Evolutionary conservation across 2,329 filamentous ascomycete genomes (phyloP).

Genomic region (Coniochaeta sp.): DNA sequence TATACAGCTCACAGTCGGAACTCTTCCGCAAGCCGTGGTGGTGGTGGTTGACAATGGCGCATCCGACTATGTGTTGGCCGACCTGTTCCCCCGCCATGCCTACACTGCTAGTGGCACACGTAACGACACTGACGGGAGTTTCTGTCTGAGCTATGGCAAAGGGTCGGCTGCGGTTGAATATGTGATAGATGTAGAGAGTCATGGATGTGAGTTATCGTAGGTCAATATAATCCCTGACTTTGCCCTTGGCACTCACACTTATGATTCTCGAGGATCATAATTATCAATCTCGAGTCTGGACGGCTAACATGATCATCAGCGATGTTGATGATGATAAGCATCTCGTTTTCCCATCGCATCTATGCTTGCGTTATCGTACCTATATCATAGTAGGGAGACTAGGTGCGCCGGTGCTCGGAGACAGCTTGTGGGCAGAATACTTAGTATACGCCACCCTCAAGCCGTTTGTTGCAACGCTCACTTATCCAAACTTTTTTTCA

Average conservation of each 20-base stretch:
- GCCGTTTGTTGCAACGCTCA: too few relatives aligned
- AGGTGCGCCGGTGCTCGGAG: conserved; percentile 36
- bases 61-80: conserved; percentile 44
- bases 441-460: conserved; percentile 40
- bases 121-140: conserved; percentile 24
- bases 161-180: conserved; percentile 30
- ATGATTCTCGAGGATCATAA: conserved; percentile 33
- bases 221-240: not conserved
- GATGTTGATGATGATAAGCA: conserved; percentile 17
- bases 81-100: conserved; percentile 40
- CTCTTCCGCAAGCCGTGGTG: conserved; percentile 35
- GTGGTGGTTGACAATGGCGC: conserved; percentile 43
- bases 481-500: too few relatives aligned
- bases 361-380: not conserved
- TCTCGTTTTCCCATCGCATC: not conserved
- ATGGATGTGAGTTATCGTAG: conserved; percentile 24
- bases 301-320: conserved; percentile 25
- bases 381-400: conserved; percentile 9
- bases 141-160: conserved; percentile 25
- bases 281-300: conserved; percentile 35
- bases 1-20: conserved; percentile 23
- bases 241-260: conserved; percentile 10
- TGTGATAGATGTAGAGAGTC: conserved; percentile 32
- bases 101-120: conserved; percentile 30
- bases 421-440: conserved; percentile 35